Percentiles rank a stretch among this genome's conserved stretches.
Conservation (phyloP, 2,329 filamentous ascomycete genomes). For the Microsporum canis region DNA sequence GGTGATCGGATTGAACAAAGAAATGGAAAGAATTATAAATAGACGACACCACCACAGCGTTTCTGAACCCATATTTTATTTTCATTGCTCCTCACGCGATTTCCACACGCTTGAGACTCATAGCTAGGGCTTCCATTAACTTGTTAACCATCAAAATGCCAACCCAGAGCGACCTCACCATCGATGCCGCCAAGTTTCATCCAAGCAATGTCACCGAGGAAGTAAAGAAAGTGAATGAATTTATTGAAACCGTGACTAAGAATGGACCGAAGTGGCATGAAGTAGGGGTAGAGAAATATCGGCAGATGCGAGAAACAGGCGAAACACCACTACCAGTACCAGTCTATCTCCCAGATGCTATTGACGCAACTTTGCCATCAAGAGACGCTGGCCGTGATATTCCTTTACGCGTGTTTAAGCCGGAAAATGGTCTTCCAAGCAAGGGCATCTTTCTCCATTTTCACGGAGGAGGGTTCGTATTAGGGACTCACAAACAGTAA, state of each 20-base stretch:
- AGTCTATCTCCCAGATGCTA: slow-evolving; percentile 35
- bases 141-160: not conserved
- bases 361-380: slow-evolving; percentile 41
- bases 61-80: no score
- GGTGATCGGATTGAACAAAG: no score
- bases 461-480: slow-evolving; percentile 41
- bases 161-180: slow-evolving; percentile 1
- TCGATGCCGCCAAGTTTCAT: slow-evolving; percentile 7
- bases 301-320: slow-evolving; percentile 43
- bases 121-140: not conserved
- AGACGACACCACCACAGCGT: no score
- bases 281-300: slow-evolving; percentile 41
- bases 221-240: slow-evolving; percentile 1
- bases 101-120: no score
- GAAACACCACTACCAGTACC: slow-evolving; percentile 43
- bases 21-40: no score
- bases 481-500: slow-evolving; percentile 24
- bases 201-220: slow-evolving; percentile 1
- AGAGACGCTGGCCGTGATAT: slow-evolving; percentile 42
- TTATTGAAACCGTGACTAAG: not conserved
- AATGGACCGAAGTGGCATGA: slow-evolving; percentile 6
- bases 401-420: slow-evolving; percentile 42
- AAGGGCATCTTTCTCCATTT: slow-evolving; percentile 44
- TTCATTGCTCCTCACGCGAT: no score
- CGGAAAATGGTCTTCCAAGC: slow-evolving; percentile 31